These are phyloP conservation scores for Cercophora sp. DNA, from an alignment of 495 filamentous ascomycete species.

Conservation along the genomic window DNA sequence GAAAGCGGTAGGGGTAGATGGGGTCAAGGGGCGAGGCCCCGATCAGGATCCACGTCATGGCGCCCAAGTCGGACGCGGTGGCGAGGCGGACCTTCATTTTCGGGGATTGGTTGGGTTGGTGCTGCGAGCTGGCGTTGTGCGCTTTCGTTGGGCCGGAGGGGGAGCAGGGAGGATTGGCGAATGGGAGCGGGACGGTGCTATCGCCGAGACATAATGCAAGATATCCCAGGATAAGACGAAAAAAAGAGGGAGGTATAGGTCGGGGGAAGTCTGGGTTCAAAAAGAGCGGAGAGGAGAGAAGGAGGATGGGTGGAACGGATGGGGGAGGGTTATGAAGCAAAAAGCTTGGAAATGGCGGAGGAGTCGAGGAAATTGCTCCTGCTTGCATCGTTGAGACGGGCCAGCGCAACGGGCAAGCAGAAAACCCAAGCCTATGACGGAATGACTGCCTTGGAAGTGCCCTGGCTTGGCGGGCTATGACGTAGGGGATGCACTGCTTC, in stretches of 20 bases:
- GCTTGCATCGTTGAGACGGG: conserved; percentile 1
- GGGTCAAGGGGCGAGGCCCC: conserved; percentile 30
- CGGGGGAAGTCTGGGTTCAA: too few species aligned
- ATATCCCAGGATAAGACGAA: too few species aligned
- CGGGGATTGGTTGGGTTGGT: too few species aligned
- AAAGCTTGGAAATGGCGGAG: background rate
- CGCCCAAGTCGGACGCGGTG: conserved; percentile 22
- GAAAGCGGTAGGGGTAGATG: conserved; percentile 34
- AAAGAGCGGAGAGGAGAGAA: too few species aligned
- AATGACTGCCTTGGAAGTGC: conserved; percentile 1
- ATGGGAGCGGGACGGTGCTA: conserved; percentile 7
- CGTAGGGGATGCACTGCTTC: background rate
- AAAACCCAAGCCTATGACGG: conserved; percentile 4
- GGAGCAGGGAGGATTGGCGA: background rate
- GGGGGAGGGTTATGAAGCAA: too few species aligned
- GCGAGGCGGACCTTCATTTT: conserved; percentile 22
- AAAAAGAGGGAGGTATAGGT: too few species aligned
- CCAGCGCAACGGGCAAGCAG: background rate
- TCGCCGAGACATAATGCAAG: conserved; percentile 4
- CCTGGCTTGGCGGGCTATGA: conserved; percentile 7
- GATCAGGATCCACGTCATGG: conserved; percentile 26
- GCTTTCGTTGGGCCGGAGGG: background rate
- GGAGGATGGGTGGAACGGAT: too few species aligned
- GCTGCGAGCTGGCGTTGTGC: too few species aligned
- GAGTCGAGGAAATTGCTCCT: conserved; percentile 5